Base-by-base conservation (phyloP, 768 basidiomycete species). In the Terana coerulea region DNA sequence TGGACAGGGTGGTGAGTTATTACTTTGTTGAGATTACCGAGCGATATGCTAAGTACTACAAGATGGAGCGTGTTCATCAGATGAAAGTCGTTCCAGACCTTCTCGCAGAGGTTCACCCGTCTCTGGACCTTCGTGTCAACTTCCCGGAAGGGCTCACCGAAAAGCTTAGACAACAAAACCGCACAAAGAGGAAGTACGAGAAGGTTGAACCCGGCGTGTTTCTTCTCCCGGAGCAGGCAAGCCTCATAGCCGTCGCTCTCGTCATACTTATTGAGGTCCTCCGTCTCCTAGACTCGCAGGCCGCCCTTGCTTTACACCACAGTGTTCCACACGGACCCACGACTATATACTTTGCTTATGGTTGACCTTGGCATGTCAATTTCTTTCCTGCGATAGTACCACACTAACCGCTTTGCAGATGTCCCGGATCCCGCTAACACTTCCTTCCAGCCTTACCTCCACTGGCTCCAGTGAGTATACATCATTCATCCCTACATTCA, bases 51-150 rank as follows among this genome's bases (percentile, higher is more conserved):
- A n/a, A n/a, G n/a, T n/a, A n/a, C n/a, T n/a, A n/a, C n/a, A n/a
- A 94, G 88, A 97, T 97, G 92, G 90, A 97, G 64, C 87, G 95
- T 63, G 63, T 98, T 39, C 77, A 91, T 59, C 90, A 94, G 70
- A 92, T 97, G 91, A 71, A 84, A 44, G 84, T 98, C 51, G 75
- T 97, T 2, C 95, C 95, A 0, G 95, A 99, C 62, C 71, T 95
- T 10, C 65, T 98, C 15, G 81, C 89, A 0, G 72, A 72, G 31
- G 63, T 95, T 7, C 79, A 77, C 45, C 91, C 92, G 0, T 79
- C 81, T 15, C 61, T 91, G 31, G 91, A 95, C 62, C 70, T 98
- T 11, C 83, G 80, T 22, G 67, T 95, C 45, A 75, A 77, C 19
- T 80, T 78, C 58, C 77, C 72, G n/a, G 68, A 68, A 47, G 54